A percentile compares a stretch with the other conserved stretches of the same genome.
Conservation (phyloP, 2,329 filamentous ascomycete genomes). For the Colletotrichum gloeosporioides region DNA sequence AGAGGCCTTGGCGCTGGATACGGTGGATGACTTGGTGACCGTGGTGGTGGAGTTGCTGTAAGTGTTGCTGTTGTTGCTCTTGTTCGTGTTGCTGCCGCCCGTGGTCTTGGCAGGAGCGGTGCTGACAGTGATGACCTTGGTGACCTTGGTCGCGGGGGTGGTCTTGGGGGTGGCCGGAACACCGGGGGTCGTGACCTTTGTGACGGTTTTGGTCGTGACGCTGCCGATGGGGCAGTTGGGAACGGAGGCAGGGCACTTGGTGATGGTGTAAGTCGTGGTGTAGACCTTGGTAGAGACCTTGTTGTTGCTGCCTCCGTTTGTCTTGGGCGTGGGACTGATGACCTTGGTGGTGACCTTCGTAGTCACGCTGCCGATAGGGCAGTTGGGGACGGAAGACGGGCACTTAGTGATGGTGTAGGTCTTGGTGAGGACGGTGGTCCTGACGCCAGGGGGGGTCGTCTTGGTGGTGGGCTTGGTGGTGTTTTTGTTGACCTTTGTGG, state of each 20-base stretch:
- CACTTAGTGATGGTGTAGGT: slow-evolving; percentile 63
- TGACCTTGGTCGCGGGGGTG: background rate
- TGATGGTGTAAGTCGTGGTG: slow-evolving; percentile 56
- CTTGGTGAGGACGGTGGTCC: slow-evolving; percentile 41
- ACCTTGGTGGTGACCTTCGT: slow-evolving; percentile 41
- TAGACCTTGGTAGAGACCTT: slow-evolving; percentile 38
- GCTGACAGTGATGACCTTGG: background rate
- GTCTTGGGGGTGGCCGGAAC: background rate
- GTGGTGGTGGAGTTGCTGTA: background rate
- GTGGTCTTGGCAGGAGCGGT: background rate
- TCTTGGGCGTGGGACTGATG: background rate
- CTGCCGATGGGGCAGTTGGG: slow-evolving; percentile 41
- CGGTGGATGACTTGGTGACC: background rate
- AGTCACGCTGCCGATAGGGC: slow-evolving; percentile 40
- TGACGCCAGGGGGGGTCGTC: background rate
- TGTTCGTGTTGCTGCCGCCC: slow-evolving; percentile 12
- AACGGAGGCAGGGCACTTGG: slow-evolving; percentile 54
- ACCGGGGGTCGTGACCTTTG: slow-evolving; percentile 9
- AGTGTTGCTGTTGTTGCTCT: slow-evolving; percentile 27
- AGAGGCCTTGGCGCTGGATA: background rate
- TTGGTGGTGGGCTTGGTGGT: background rate
- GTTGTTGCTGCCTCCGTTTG: background rate
- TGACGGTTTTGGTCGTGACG: slow-evolving; percentile 44
- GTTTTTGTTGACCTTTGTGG: background rate
- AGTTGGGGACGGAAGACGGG: slow-evolving; percentile 46